These are phyloP conservation scores for Spencermartinsiella ligniputridi DNA, from an alignment of 1,139 yeast genomes.

Conservation along the genomic window DNA sequence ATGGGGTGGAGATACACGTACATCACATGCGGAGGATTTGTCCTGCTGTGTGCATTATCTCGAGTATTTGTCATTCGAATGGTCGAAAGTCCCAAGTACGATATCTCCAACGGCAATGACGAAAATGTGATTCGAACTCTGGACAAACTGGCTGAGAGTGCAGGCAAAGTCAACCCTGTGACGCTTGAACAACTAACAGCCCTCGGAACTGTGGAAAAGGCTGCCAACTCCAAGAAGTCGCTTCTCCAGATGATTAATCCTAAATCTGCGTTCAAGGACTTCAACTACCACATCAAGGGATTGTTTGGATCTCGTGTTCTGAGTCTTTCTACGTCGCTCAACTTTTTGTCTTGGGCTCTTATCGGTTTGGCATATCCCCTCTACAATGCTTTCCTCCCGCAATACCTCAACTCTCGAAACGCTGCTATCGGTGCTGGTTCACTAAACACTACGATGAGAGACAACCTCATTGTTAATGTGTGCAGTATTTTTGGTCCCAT, in stretches of 20 bases:
- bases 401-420: constrained; percentile 46
- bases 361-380: constrained; percentile 52
- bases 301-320: constrained; percentile 41
- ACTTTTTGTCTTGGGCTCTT: constrained; percentile 46
- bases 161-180: constrained; percentile 21
- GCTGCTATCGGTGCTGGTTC: constrained; percentile 39
- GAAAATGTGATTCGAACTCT: constrained; percentile 38
- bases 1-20: constrained; percentile 61
- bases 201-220: constrained; percentile 32
- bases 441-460: constrained; percentile 44
- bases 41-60: constrained; percentile 44
- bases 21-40: constrained; percentile 51
- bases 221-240: constrained; percentile 13
- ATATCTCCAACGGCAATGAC: constrained; percentile 50
- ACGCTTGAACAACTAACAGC: constrained; percentile 40
- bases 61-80: constrained; percentile 46
- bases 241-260: constrained; percentile 16
- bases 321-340: constrained; percentile 39
- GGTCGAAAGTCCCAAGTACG: constrained; percentile 56
- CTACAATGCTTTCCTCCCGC: constrained; percentile 48
- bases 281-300: constrained; percentile 20
- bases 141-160: constrained; percentile 24
- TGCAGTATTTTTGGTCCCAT: constrained; percentile 55
- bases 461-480: constrained; percentile 48
- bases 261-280: constrained; percentile 11